Base-by-base conservation (phyloP, 1,139 yeast genomes). In the Taphrina wiesneri region DNA sequence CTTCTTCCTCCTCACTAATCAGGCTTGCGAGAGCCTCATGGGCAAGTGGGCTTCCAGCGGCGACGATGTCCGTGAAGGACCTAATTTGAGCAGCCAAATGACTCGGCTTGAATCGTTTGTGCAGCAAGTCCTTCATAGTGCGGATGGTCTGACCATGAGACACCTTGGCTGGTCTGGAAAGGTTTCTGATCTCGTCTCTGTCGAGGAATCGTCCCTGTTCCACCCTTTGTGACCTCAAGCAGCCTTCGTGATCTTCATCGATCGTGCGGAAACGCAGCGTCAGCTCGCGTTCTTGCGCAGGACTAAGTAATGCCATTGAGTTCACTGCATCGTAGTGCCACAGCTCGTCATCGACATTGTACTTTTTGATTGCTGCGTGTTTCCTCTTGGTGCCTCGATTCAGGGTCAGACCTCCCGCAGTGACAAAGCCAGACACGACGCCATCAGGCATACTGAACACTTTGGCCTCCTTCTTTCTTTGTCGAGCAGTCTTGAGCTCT, bases 391-490 rank as follows among this genome's bases (percentile, higher is more conserved):
- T 21, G 43, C 53, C 61, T 7, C 56, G 21, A 21, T 45, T 19
- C 15, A 45, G 51, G 23, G 66, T 25, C 9, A 67, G 56, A 5
- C 34, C 49, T 6, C 69, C 43, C 3, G 89, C 93, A 17, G 79
- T 78, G 49, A 80, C 78, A 71, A 90, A 89, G 0, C 95, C 95
- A 0, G 87, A 82, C 39, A 81, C 83, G 2, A 85, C 96, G 73
- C 86, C 82, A 70, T 87, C 92, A 0, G 96, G 96, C 90, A 89
- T 86, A 74, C 85, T 85, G 71, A 89, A 89, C 65, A 77, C 75
- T 70, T 82, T 82, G 59, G 74, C 73, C 34, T 73, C 68, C 54
- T 75, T 74, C 49, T 26, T 49, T n/a, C 43, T 23, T 25, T 23
- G 34, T 19, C 47, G 34, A 11, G 54, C 41, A 6, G 57, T 51